Evolutionary conservation across 768 basidiomycete species (phyloP), one percentile per base, ranked within the genome.

Genomic region (Chalciporus sphaerocephalus): DNA sequence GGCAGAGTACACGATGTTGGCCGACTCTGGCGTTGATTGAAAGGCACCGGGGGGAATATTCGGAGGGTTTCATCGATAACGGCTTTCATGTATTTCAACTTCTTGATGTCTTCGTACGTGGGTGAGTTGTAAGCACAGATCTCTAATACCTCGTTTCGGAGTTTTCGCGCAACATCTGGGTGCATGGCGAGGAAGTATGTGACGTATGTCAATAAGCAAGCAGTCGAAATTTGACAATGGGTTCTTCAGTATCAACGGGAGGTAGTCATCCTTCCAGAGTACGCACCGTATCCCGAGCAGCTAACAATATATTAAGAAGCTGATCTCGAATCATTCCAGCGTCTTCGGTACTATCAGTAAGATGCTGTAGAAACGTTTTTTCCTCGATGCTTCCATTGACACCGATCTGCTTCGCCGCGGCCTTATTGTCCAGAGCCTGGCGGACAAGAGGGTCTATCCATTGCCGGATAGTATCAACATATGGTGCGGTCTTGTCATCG

Each of bases 21-120:
- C 35, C 83, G 75, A 32, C 70, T 73, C 65, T 84, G 80, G 24
- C 85, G 75, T 32, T 79, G 68, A 55, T 88, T 89, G 33, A 87
- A 65, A 6, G 87, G 87, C 0, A 91, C 84, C 6, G 88, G 85
- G 4, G 87, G 87, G 66, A 83, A 92, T 1, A 92, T 67, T 15
- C 88, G 74, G 18, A 92, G 71, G 0, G 82, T 82, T 57, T 92
- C 89, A 50, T 90, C 85, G 33, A 91, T 77, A 28, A 89, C 84
- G 10, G 86, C 86, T 47, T 80, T 78, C 71, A 87, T 72, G 59
- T 88, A 87, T 68, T 74, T 83, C 63, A 88, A 67, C 27, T 75
- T 64, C 52, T 72, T 74, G 50, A 88, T 73, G 23, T 67, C 67
- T 22, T 81, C 79, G 50, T 78, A 77, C 1, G 75, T 80, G 5